phyloP scores from a whole-genome alignment of 495 filamentous ascomycete species.

The Staphylotrichum tortipilum region DNA sequence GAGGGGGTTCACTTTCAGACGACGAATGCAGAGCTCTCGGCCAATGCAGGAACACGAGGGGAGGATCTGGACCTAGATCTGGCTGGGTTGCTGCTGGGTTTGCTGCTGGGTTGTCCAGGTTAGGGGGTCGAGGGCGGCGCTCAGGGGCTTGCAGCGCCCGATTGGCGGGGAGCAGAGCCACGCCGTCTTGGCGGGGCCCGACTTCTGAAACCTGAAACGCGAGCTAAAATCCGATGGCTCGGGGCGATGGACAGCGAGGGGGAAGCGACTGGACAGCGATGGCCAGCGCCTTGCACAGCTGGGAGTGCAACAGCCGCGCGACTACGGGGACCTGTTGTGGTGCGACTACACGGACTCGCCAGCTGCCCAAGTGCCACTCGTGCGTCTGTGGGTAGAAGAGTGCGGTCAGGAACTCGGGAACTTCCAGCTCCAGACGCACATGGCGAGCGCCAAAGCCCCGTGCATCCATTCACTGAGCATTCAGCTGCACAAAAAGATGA shows the following conservation, averaged over 20 bases:
- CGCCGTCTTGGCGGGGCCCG: constrained; percentile 2
- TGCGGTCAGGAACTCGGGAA: too few species aligned
- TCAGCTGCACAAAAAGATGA: too few species aligned
- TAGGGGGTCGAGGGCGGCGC: not conserved
- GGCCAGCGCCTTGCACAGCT: not conserved
- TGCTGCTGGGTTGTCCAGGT: not conserved
- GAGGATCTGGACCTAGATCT: not conserved
- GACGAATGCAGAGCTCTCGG: not conserved
- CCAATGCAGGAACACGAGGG: constrained; percentile 1
- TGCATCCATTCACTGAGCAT: too few species aligned
- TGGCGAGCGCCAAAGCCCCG: too few species aligned
- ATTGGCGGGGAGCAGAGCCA: constrained; percentile 7
- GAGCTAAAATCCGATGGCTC: constrained; percentile 5
- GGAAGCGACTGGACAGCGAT: not conserved
- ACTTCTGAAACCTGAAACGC: constrained; percentile 10
- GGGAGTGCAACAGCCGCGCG: not conserved
- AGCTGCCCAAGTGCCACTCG: not conserved
- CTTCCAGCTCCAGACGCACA: too few species aligned
- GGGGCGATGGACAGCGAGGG: too few species aligned
- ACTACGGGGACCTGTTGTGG: not conserved
- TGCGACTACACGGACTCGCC: too few species aligned
- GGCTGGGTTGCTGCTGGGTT: not conserved
- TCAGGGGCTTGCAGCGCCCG: constrained; percentile 3
- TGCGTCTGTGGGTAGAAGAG: too few species aligned
- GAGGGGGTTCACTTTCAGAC: constrained; percentile 3